Evolutionary conservation across 2,329 filamentous ascomycete species (phyloP).

Genomic region (Aspergillus calidoustus): DNA sequence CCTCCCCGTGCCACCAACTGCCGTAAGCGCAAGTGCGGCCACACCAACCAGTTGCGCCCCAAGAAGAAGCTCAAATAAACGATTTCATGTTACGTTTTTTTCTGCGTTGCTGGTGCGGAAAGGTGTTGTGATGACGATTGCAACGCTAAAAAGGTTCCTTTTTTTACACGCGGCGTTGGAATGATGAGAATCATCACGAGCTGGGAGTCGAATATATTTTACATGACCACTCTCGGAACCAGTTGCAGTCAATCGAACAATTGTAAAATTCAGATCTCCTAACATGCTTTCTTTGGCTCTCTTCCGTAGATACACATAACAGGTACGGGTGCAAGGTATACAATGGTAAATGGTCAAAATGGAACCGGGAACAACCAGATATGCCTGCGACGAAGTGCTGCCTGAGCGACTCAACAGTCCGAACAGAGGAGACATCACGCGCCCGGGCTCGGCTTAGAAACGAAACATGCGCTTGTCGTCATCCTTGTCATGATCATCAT

Average conservation of each 20-base stretch:
- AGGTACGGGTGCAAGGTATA: conserved; percentile 20
- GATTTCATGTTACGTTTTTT: conserved; percentile 51
- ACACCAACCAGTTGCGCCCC: conserved; percentile 99
- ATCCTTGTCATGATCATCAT: conserved; percentile 27
- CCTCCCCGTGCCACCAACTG: conserved; percentile 99
- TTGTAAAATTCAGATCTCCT: conserved; percentile 40
- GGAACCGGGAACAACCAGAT: neutral
- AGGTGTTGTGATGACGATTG: conserved; percentile 38
- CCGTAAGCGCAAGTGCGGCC: conserved; percentile 99
- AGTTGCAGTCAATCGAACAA: conserved; percentile 44
- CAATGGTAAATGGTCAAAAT: conserved; percentile 8
- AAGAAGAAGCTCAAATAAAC: conserved; percentile 99
- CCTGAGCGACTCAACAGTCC: conserved; percentile 27
- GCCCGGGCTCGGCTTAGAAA: conserved; percentile 15
- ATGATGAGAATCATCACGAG: conserved; percentile 43
- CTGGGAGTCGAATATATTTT: conserved; percentile 34
- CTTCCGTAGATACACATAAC: conserved; percentile 11
- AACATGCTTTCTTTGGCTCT: conserved; percentile 8
- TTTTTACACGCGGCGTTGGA: conserved; percentile 43
- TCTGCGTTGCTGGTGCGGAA: conserved; percentile 46
- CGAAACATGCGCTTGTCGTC: conserved; percentile 38
- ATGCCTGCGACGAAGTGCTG: conserved; percentile 20
- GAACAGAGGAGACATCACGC: conserved; percentile 1
- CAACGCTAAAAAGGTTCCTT: conserved; percentile 35
- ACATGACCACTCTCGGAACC: conserved; percentile 41